phyloP scores from a whole-genome alignment of 2,329 filamentous ascomycete species.

The Mollisiaceae sp. region DNA sequence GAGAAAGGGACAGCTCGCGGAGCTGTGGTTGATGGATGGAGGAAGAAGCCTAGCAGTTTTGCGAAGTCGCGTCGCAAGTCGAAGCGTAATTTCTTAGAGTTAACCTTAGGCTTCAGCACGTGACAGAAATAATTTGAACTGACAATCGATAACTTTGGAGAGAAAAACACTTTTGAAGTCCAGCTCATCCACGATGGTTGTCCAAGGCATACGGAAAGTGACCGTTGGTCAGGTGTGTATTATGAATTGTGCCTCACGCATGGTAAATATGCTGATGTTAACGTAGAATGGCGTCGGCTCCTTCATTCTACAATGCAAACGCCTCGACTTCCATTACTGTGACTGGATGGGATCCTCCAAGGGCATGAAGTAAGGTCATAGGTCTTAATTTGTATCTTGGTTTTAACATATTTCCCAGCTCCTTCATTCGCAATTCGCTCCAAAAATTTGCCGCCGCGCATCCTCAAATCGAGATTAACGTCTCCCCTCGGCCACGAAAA shows the following conservation, averaged over 20 bases:
- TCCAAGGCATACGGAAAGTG: slow-evolving; percentile 58
- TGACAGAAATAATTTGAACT: slow-evolving; percentile 16
- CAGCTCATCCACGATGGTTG: slow-evolving; percentile 50
- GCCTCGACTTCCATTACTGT: slow-evolving; percentile 95
- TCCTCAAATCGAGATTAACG: slow-evolving; percentile 87
- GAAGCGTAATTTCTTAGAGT: background rate
- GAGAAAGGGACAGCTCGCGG: slow-evolving; percentile 21
- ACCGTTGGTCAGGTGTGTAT: slow-evolving; percentile 58
- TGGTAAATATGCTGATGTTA: slow-evolving; percentile 24
- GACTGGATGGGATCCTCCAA: slow-evolving; percentile 92
- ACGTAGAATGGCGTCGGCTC: slow-evolving; percentile 90
- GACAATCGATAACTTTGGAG: background rate
- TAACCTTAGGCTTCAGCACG: slow-evolving; percentile 14
- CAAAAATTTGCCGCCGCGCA: slow-evolving; percentile 79
- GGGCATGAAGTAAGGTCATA: slow-evolving; percentile 83
- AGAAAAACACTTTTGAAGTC: background rate
- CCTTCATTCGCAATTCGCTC: slow-evolving; percentile 81
- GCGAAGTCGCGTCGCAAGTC: background rate
- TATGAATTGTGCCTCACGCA: background rate
- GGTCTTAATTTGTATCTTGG: background rate
- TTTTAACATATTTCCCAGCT: slow-evolving; percentile 51
- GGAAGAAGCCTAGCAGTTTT: slow-evolving; percentile 15
- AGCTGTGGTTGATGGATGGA: slow-evolving; percentile 26
- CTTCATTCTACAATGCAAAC: slow-evolving; percentile 97
- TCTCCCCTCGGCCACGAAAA: slow-evolving; percentile 87